These are phyloP conservation scores for Fusarium tricinctum DNA, from an alignment of 2,329 filamentous ascomycete species.

Conservation along the genomic window DNA sequence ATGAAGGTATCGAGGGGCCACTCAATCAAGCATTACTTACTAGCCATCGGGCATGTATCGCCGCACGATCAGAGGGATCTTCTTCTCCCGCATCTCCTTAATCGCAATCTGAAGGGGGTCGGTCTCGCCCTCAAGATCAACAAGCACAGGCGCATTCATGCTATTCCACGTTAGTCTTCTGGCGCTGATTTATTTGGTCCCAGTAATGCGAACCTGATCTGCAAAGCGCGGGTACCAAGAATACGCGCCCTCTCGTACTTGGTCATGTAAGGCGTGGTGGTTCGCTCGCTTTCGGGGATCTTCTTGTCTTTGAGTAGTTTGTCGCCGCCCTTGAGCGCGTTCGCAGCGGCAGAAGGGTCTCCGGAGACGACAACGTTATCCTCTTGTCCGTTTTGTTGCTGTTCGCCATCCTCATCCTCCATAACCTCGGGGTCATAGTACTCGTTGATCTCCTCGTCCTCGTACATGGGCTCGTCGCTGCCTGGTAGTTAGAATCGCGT, in stretches of 20 bases:
- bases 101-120: slow-evolving; percentile 97
- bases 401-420: slow-evolving; percentile 65
- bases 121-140: slow-evolving; percentile 97
- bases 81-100: slow-evolving; percentile 98
- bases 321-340: slow-evolving; percentile 66
- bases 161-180: slow-evolving; percentile 61
- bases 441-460: slow-evolving; percentile 76
- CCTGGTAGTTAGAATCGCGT: slow-evolving; percentile 48
- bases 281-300: slow-evolving; percentile 88
- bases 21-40: slow-evolving; percentile 67
- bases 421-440: slow-evolving; percentile 70
- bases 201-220: slow-evolving; percentile 81
- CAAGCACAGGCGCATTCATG: slow-evolving; percentile 97
- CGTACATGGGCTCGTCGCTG: slow-evolving; percentile 79
- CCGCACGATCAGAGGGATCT: slow-evolving; percentile 95
- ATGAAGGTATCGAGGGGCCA: slow-evolving; percentile 1
- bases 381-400: slow-evolving; percentile 67
- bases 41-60: slow-evolving; percentile 97
- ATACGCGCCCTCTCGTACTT: slow-evolving; percentile 98
- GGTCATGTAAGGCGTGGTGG: slow-evolving; percentile 98
- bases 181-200: slow-evolving; percentile 1
- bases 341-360: slow-evolving; percentile 72
- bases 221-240: slow-evolving; percentile 90
- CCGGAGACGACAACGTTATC: slow-evolving; percentile 73
- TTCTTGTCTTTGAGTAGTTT: slow-evolving; percentile 82